Conservation (phyloP, 441 rosid species). For the Melastoma candidum region DNA sequence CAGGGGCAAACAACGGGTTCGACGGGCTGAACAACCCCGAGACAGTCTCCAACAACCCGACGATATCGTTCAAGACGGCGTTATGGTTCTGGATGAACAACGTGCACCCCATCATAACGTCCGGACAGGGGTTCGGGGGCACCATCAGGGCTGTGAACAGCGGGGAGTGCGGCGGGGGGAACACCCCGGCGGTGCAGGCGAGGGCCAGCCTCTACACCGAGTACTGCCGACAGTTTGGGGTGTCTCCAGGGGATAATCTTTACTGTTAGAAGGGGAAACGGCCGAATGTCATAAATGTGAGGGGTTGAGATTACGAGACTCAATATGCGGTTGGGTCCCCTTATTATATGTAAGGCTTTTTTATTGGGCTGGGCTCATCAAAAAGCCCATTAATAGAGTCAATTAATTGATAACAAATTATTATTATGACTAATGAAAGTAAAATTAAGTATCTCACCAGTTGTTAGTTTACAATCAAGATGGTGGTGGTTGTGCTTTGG, state of each 20-base stretch:
- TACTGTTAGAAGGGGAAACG: too few species aligned
- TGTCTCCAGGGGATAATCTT: slow-evolving; percentile 10
- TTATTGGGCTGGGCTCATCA: too few species aligned
- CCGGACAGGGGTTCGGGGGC: slow-evolving; percentile 19
- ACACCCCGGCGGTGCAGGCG: slow-evolving; percentile 3
- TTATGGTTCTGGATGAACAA: slow-evolving; percentile 15
- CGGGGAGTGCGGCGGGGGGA: slow-evolving; percentile 13
- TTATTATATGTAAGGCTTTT: too few species aligned
- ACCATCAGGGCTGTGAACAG: slow-evolving; percentile 17
- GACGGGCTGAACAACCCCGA: slow-evolving; percentile 15
- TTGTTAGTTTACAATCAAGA: too few species aligned
- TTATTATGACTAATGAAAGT: too few species aligned
- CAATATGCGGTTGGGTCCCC: too few species aligned
- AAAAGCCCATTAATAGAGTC: too few species aligned
- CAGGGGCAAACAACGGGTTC: slow-evolving; percentile 18
- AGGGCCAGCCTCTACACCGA: slow-evolving; percentile 15
- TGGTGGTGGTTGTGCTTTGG: too few species aligned
- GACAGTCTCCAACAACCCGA: slow-evolving; percentile 8
- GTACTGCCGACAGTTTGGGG: slow-evolving; percentile 14
- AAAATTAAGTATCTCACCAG: too few species aligned
- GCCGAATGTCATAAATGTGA: too few species aligned
- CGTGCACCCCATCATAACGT: slow-evolving; percentile 2
- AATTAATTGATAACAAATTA: too few species aligned
- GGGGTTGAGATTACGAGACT: too few species aligned
- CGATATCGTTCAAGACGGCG: slow-evolving; percentile 13